phyloP scores from a whole-genome alignment of 129 eudicot species.

The Artemisia annua region DNA sequence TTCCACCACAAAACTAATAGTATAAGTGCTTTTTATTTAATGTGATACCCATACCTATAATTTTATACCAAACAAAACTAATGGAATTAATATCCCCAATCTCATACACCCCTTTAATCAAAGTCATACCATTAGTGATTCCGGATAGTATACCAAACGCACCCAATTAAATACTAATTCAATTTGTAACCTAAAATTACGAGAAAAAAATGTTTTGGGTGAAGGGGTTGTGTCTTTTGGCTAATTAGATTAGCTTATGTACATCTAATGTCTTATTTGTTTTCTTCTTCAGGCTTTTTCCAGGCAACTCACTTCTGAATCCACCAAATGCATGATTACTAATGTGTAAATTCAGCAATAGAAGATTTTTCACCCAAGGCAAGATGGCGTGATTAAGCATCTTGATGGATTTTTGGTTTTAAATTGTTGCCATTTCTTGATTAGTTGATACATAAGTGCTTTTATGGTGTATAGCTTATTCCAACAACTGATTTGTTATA shows the following conservation, averaged over 20 bases:
- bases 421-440: conserved; percentile 20
- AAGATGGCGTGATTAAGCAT: conserved; percentile 25
- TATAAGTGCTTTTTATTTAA: too few species aligned
- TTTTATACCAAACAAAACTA: too few species aligned
- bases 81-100: too few species aligned
- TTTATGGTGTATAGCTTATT: not conserved
- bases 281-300: conserved; percentile 46
- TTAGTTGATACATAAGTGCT: conserved; percentile 1
- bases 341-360: conserved; percentile 15
- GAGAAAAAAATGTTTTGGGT: not conserved
- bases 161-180: not conserved
- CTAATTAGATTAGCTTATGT: not conserved
- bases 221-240: conserved; percentile 13
- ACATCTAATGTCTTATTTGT: conserved; percentile 5
- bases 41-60: too few species aligned
- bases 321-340: conserved; percentile 46
- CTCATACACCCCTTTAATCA: too few species aligned
- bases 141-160: too few species aligned
- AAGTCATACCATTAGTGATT: too few species aligned
- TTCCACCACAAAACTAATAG: too few species aligned
- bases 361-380: conserved; percentile 24
- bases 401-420: conserved; percentile 10
- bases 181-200: not conserved
- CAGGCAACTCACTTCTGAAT: conserved; percentile 67
- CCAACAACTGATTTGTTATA: conserved; percentile 2